Evolutionary conservation across 2,329 filamentous ascomycete genomes (phyloP), one percentile per base, ranked within the genome.

Genomic region (Colletotrichum abscissum): DNA sequence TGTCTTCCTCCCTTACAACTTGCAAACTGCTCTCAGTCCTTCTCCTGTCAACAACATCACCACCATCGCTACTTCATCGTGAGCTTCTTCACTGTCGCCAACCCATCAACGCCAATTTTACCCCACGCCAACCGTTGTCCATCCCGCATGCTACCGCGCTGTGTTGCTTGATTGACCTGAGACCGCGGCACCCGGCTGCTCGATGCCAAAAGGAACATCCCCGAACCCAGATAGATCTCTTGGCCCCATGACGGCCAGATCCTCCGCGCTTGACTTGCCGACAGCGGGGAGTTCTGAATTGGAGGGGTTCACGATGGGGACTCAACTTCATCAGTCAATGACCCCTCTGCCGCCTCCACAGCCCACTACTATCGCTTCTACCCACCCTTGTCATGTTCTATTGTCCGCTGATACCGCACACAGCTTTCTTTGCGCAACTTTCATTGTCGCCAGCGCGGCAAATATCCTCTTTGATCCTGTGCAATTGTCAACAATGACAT

Each of bases 401-500:
- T 59, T 60, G 35, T 46, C 42, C 42, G 38, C 55, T 55, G 38
- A 46, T 67, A 35, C 52, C 42, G 26, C 46, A 7, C 46, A 26
- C 24, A 46, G 38, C 35, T 49, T 19, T 12, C 24, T 62, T 12
- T 42, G 33, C 12, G 19, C 26, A 33, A 33, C 26, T 22, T 49
- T 49, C 42, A 22, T 49, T 49, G 42, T 49, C 8, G 42, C 19
- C 42, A 46, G 42, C 42, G 59, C 59, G 59, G 59, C 38, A 63
- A 33, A 22, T 33, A 19, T 22, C 6, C 16, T 35, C 26, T 26
- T 6, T 35, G n/a, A 46, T 52, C 19, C 4, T 22, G n/a, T n/a
- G 14, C 55, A 42, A 54, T 52, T 46, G 24, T 49, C 58, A n/a
- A 24, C 58, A n/a, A 24, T 38, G 52, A 54, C 65, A 54, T 69